Conservation (phyloP, 352 stramenopile genomes). For the Phytophthora pinifolia region DNA sequence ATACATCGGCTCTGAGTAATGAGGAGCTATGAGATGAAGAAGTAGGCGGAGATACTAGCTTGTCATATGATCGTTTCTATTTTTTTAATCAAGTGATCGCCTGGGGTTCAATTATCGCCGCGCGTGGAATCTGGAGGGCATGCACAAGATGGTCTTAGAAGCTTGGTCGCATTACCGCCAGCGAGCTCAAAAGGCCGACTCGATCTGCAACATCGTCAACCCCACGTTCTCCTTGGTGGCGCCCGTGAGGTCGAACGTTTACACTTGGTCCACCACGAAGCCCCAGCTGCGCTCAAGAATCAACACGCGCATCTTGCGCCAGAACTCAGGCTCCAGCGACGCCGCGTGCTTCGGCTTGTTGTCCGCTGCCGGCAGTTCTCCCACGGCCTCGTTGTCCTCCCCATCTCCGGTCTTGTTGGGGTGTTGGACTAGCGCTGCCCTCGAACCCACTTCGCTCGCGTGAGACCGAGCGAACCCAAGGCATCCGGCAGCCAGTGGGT, state of each 20-base stretch:
- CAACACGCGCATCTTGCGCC: conserved; percentile 45
- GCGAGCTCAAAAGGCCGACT: conserved; percentile 71
- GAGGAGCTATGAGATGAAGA: too few species aligned
- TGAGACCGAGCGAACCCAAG: conserved; percentile 18
- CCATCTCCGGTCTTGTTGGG: conserved; percentile 6
- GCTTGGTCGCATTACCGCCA: conserved; percentile 72
- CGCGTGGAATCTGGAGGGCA: conserved; percentile 61
- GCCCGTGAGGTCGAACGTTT: conserved; percentile 47
- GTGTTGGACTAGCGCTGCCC: conserved; percentile 11
- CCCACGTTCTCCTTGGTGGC: conserved; percentile 66
- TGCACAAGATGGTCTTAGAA: conserved; percentile 68
- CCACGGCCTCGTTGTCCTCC: conserved; percentile 10
- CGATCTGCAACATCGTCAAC: conserved; percentile 81
- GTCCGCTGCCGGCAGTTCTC: not conserved
- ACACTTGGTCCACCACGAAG: conserved; percentile 33
- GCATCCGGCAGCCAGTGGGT: conserved; percentile 24
- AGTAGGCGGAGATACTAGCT: too few species aligned
- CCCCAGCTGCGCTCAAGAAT: conserved; percentile 45
- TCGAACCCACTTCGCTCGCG: conserved; percentile 13
- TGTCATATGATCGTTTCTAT: too few species aligned
- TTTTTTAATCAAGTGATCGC: too few species aligned
- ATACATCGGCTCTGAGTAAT: too few species aligned
- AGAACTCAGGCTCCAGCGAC: conserved; percentile 44
- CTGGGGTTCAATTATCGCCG: too few species aligned
- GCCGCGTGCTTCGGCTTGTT: conserved; percentile 8